Conservation (phyloP, 768 basidiomycete species). For the Pleurotus citrinopileatus region DNA sequence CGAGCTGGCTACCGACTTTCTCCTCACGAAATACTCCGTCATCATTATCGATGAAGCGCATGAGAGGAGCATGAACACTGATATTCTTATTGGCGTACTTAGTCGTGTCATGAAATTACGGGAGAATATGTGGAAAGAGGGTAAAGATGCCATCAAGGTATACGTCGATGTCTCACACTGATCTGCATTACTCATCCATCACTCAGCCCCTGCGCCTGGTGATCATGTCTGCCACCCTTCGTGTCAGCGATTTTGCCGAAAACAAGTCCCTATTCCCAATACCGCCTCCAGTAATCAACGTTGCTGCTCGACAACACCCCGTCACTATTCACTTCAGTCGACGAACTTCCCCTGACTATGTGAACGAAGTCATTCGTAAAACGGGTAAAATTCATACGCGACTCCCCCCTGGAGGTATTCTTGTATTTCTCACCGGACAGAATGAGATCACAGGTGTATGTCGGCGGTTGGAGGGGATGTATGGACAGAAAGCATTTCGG, state of each 20-base stretch:
- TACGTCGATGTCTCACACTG: conserved; percentile 11
- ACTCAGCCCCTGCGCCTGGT: conserved; percentile 81
- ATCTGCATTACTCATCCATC: conserved; percentile 9
- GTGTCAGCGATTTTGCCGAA: conserved; percentile 87
- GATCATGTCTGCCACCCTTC: conserved; percentile 98
- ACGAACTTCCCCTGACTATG: conserved; percentile 82
- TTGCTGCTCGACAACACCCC: conserved; percentile 89
- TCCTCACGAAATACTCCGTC: conserved; percentile 92
- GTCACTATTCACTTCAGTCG: conserved; percentile 94
- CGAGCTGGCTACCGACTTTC: conserved; percentile 88
- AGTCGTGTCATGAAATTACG: conserved; percentile 88
- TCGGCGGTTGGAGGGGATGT: conserved; percentile 74
- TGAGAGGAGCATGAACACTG: conserved; percentile 97
- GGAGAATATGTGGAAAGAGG: conserved; percentile 85
- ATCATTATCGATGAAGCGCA: conserved; percentile 98
- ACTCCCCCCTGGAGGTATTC: conserved; percentile 88
- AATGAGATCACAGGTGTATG: conserved; percentile 90
- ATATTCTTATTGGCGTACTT: conserved; percentile 95
- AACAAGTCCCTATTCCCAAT: conserved; percentile 78
- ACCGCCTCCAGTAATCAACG: conserved; percentile 89
- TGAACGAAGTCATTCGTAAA: conserved; percentile 88
- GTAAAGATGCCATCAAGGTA: conserved; percentile 71
- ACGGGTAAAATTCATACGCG: conserved; percentile 88
- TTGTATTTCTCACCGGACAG: conserved; percentile 94
- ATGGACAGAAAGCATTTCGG: conserved; percentile 62